Conservation (phyloP, 331 rosid genomes). For the Rhamnella rubrinervis region DNA sequence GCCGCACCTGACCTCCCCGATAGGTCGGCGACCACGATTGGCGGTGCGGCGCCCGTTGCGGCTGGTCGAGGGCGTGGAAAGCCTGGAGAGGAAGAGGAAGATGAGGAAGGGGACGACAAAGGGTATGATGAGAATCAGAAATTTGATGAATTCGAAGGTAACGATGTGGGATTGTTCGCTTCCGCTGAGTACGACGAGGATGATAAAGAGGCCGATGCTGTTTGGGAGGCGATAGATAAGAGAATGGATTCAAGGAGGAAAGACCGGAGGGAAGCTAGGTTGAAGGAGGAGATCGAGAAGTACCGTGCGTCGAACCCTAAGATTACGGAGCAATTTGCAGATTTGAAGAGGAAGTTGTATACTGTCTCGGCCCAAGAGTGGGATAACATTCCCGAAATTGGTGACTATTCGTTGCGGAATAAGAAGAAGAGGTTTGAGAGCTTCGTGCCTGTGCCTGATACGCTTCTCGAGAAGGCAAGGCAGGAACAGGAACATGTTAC, state of each 20-base stretch:
- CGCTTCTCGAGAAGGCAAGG: slow-evolving; percentile 83
- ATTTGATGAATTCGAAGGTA: slow-evolving; percentile 85
- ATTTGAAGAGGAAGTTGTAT: slow-evolving; percentile 62
- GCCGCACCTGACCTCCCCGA: slow-evolving; percentile 75
- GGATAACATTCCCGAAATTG: slow-evolving; percentile 75
- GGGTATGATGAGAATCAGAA: slow-evolving; percentile 84
- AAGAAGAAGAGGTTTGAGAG: slow-evolving; percentile 87
- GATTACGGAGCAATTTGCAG: slow-evolving; percentile 75
- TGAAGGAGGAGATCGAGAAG: slow-evolving; percentile 89
- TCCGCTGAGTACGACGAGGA: slow-evolving; percentile 84
- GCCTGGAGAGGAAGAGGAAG: slow-evolving; percentile 79
- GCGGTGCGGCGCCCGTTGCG: slow-evolving; percentile 38
- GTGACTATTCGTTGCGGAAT: slow-evolving; percentile 73
- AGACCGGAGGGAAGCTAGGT: slow-evolving; percentile 77
- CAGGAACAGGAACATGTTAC: slow-evolving; percentile 87
- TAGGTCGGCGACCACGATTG: slow-evolving; percentile 54
- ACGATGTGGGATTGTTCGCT: slow-evolving; percentile 81
- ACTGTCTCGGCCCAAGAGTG: slow-evolving; percentile 68
- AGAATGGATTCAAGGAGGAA: slow-evolving; percentile 90
- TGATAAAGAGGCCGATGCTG: slow-evolving; percentile 90
- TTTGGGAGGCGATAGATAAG: slow-evolving; percentile 79
- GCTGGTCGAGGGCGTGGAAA: slow-evolving; percentile 65
- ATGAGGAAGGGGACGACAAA: slow-evolving; percentile 77
- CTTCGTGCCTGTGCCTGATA: slow-evolving; percentile 86
- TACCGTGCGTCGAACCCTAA: slow-evolving; percentile 76